These are phyloP conservation scores for Fusarium duplospermum DNA, from an alignment of 2,329 filamentous ascomycete genomes.

Conservation along the genomic window DNA sequence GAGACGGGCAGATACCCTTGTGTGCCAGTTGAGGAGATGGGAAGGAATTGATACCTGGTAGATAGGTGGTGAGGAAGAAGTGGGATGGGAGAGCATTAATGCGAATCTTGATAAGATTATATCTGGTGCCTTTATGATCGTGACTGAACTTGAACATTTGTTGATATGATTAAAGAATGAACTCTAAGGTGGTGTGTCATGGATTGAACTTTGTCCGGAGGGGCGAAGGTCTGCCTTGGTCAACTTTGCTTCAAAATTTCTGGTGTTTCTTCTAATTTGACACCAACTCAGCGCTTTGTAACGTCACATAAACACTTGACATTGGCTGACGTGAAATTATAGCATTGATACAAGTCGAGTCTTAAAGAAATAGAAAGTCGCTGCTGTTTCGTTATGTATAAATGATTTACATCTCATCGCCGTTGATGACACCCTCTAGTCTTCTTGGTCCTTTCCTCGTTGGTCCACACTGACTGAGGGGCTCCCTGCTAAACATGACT, in stretches of 20 bases:
- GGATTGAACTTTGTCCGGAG: not conserved
- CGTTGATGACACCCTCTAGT: not conserved
- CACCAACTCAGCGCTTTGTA: not conserved
- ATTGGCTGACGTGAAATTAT: not conserved
- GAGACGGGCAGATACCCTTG: slow-evolving; percentile 38
- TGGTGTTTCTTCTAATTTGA: not conserved
- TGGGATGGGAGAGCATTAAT: slow-evolving; percentile 33
- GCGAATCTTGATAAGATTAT: slow-evolving; percentile 17
- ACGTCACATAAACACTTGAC: not conserved
- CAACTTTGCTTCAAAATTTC: not conserved
- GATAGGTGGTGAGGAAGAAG: slow-evolving; percentile 17
- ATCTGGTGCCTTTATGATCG: not conserved
- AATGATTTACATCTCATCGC: not conserved
- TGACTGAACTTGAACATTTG: not conserved
- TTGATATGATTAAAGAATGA: not conserved
- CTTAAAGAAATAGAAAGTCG: not conserved
- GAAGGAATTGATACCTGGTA: slow-evolving; percentile 22
- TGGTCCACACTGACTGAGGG: not conserved
- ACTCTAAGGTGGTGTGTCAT: not conserved
- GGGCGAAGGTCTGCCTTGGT: not conserved
- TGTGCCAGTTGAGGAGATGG: slow-evolving; percentile 20
- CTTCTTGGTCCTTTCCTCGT: not conserved
- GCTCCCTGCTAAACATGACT: not conserved
- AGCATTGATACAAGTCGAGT: not conserved
- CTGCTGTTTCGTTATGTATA: not conserved